Percentiles rank a stretch among this genome's conserved stretches.
These are phyloP conservation scores for Mariannaea sp. DNA, from an alignment of 2,329 filamentous ascomycete species.

Conservation along the genomic window DNA sequence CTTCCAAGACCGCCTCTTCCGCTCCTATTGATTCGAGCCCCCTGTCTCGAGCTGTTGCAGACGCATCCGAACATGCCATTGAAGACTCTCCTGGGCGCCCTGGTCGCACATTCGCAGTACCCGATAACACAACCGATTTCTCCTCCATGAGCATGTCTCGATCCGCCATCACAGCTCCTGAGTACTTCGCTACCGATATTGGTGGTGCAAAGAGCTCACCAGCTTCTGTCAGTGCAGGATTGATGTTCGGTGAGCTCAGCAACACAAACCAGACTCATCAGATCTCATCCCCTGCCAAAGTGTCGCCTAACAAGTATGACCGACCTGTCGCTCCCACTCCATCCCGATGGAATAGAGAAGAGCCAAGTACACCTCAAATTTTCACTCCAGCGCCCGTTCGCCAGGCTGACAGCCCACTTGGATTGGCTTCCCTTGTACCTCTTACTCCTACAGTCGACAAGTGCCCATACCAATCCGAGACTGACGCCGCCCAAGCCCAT, in stretches of 20 bases:
- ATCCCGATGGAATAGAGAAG: conserved; percentile 32
- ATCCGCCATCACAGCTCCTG: background rate
- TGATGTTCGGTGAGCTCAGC: too few species aligned
- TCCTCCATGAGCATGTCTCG: background rate
- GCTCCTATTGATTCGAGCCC: conserved; percentile 22
- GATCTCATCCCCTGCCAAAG: conserved; percentile 13
- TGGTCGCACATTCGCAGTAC: conserved; percentile 26
- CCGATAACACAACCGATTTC: background rate
- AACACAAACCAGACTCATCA: background rate
- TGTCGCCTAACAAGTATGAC: conserved; percentile 29
- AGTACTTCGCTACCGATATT: background rate
- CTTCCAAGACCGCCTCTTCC: background rate
- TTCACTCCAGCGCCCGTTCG: conserved; percentile 22
- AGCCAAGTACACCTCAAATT: conserved; percentile 32
- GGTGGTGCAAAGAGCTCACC: too few species aligned
- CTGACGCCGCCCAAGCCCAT: conserved; percentile 14
- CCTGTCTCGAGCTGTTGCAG: conserved; percentile 8
- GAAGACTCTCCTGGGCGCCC: conserved; percentile 24
- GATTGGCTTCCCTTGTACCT: conserved; percentile 26
- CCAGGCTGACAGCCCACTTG: conserved; percentile 25
- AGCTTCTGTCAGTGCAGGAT: too few species aligned
- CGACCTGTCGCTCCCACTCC: conserved; percentile 41
- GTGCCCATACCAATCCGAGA: conserved; percentile 15
- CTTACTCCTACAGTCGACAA: conserved; percentile 24
- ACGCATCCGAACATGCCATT: conserved; percentile 2